Percentiles rank a stretch among this genome's conserved stretches.
Conservation (phyloP, 1,284 basidiomycete species). For the Calocybe gambosa region DNA sequence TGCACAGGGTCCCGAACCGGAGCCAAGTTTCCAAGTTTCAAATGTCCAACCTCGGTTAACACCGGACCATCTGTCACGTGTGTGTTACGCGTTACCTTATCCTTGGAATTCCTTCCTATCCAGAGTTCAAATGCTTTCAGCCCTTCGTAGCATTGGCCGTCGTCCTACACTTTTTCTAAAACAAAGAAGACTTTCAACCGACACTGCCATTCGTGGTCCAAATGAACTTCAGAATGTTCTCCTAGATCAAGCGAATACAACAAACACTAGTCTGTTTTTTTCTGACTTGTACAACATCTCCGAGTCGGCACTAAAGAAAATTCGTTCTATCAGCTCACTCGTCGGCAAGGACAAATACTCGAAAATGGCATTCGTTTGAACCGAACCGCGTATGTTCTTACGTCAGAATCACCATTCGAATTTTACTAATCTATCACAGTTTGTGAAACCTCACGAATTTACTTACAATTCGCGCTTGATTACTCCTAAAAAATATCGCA, state of each 20-base stretch:
- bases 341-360: neutral
- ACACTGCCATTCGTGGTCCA: neutral
- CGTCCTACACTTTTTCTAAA: neutral
- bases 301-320: neutral
- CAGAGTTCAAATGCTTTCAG: constrained; percentile 13
- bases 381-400: constrained; percentile 17
- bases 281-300: neutral
- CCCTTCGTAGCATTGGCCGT: constrained; percentile 14
- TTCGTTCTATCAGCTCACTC: neutral
- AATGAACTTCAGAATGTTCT: neutral
- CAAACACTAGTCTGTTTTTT: neutral
- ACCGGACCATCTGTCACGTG: constrained; percentile 11
- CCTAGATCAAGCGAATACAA: neutral
- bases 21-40: constrained; percentile 15
- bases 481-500: constrained; percentile 13
- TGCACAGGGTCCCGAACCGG: constrained; percentile 21
- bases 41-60: constrained; percentile 17
- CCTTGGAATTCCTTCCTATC: constrained; percentile 1
- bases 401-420: neutral
- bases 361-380: constrained; percentile 23
- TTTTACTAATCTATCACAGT: constrained; percentile 23
- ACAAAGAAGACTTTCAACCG: neutral
- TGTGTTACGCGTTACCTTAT: neutral
- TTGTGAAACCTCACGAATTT: constrained; percentile 41
- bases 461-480: constrained; percentile 33